These are phyloP conservation scores for Beta macrorhiza DNA, from an alignment of 179 eudicot species.

Conservation along the genomic window DNA sequence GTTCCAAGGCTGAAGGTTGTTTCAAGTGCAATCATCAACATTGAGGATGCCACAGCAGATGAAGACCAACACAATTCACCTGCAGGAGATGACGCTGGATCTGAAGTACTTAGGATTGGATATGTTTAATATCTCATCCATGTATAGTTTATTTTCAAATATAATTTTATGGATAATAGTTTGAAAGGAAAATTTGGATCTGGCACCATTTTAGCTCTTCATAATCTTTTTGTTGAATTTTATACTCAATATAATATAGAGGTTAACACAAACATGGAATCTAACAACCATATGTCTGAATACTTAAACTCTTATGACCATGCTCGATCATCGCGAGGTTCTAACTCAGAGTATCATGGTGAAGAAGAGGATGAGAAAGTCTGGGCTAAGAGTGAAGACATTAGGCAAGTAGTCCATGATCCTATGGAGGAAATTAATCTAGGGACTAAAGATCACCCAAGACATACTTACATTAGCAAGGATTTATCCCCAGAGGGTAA, in stretches of 20 bases:
- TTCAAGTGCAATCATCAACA: not conserved
- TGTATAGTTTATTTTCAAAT: not conserved
- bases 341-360: not conserved
- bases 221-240: not conserved
- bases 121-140: not conserved
- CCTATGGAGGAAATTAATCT: not conserved
- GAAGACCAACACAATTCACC: not conserved
- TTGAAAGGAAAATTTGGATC: not conserved
- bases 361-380: not conserved
- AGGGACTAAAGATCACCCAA: not conserved
- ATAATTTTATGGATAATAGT: not conserved
- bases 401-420: not conserved
- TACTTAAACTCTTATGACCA: not conserved
- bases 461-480: not conserved
- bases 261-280: not conserved
- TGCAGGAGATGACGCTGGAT: not conserved
- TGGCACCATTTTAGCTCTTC: not conserved
- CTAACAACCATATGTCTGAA: not conserved
- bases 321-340: not conserved
- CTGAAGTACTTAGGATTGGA: not conserved
- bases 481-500: no score
- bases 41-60: not conserved
- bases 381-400: not conserved
- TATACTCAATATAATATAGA: not conserved
- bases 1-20: not conserved